Conservation (phyloP, 106 monocot species). For the Dendrobium nobile region DNA sequence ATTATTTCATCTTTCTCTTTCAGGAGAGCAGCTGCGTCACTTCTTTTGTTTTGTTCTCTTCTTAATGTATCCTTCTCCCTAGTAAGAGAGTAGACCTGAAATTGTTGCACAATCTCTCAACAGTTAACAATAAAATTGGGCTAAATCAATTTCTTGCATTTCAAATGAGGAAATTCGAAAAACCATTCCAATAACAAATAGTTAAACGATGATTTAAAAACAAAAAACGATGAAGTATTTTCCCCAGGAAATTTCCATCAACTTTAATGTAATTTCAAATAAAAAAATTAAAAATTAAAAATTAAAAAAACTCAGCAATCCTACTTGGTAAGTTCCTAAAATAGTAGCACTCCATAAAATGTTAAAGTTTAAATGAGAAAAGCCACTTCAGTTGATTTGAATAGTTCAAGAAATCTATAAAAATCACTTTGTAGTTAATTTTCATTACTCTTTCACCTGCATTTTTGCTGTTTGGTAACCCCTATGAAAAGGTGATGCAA, state of each 20-base stretch:
- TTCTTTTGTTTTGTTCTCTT: conserved; percentile 94
- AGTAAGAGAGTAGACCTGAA: conserved; percentile 93
- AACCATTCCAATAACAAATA: background rate
- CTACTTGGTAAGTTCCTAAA: background rate
- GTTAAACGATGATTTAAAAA: background rate
- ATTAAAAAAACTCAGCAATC: background rate
- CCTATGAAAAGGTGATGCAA: too few relatives aligned
- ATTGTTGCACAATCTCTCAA: conserved; percentile 9
- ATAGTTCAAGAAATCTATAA: too few relatives aligned
- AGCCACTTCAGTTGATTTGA: too few relatives aligned
- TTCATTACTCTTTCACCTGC: too few relatives aligned
- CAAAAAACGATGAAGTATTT: background rate
- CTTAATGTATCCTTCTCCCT: conserved; percentile 88
- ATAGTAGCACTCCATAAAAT: too few relatives aligned
- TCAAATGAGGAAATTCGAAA: background rate
- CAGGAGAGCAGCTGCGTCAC: conserved; percentile 82
- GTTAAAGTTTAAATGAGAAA: too few relatives aligned
- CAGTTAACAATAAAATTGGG: background rate
- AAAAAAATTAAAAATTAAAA: background rate
- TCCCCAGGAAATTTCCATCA: background rate
- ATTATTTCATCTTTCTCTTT: conserved; percentile 99
- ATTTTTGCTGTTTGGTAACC: too few relatives aligned
- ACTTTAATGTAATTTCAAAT: background rate
- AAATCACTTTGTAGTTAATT: too few relatives aligned
- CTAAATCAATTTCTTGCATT: background rate